These are phyloP conservation scores for Magnusiomyces tetraspermus DNA, from an alignment of 1,139 yeast genomes.

Conservation along the genomic window DNA sequence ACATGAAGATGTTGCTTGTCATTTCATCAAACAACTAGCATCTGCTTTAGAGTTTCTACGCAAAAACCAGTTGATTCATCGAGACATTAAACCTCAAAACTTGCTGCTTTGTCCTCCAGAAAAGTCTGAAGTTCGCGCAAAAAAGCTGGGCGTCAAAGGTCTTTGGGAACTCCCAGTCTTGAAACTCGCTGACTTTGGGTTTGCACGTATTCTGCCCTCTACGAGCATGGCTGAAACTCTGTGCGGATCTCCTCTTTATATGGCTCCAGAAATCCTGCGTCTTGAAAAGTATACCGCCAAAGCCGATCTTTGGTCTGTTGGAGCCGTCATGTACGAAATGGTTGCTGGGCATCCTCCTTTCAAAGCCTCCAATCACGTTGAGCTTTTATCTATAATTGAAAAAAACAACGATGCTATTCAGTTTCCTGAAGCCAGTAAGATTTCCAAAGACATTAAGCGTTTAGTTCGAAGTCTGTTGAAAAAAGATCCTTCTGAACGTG, in stretches of 20 bases:
- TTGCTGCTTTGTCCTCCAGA: constrained; percentile 71
- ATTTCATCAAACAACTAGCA: constrained; percentile 77
- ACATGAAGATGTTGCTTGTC: constrained; percentile 66
- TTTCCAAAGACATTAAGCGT: constrained; percentile 52
- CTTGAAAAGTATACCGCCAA: constrained; percentile 95
- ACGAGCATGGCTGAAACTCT: constrained; percentile 93
- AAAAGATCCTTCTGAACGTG: constrained; percentile 78
- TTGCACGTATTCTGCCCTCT: constrained; percentile 86
- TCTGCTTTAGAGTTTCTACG: constrained; percentile 77
- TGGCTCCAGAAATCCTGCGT: constrained; percentile 95
- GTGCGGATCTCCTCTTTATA: constrained; percentile 93
- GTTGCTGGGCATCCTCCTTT: constrained; percentile 92
- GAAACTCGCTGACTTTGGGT: constrained; percentile 95
- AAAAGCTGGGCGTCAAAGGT: constrained; percentile 54
- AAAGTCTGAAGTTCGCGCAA: constrained; percentile 50
- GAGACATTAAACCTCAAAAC: constrained; percentile 94
- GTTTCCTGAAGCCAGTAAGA: constrained; percentile 49
- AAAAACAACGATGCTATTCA: constrained; percentile 64
- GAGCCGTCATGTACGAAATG: constrained; percentile 93
- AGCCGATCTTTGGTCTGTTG: constrained; percentile 97
- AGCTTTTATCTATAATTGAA: constrained; percentile 75
- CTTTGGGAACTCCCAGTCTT: constrained; percentile 81
- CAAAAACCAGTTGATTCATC: constrained; percentile 73
- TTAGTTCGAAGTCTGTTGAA: constrained; percentile 68
- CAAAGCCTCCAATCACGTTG: constrained; percentile 86